Evolutionary conservation across 371 early-diverging fungal species (phyloP).

Genomic region (Mucor lusitanicus): DNA sequence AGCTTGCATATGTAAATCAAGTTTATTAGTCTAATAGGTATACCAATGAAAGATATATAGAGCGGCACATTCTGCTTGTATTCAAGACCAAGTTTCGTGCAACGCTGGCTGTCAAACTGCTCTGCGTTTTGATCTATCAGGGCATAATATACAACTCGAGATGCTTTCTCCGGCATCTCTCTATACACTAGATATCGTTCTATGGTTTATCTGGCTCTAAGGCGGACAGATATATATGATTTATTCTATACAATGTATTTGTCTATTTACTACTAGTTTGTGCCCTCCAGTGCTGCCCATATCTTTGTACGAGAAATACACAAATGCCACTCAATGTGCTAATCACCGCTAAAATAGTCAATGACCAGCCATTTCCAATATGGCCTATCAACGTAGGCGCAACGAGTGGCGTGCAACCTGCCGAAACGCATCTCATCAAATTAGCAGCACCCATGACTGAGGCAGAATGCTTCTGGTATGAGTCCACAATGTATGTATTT

Average conservation of each 20-base stretch:
- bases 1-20: too few species aligned
- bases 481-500: constrained; percentile 50
- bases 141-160: too few species aligned
- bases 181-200: too few species aligned
- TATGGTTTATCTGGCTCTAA: too few species aligned
- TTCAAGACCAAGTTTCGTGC: too few species aligned
- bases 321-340: constrained; percentile 35
- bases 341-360: constrained; percentile 37
- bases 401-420: constrained; percentile 42
- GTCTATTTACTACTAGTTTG: not conserved
- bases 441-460: constrained; percentile 48
- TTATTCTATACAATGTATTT: not conserved
- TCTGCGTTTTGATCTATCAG: too few species aligned
- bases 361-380: constrained; percentile 53
- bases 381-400: constrained; percentile 33
- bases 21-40: too few species aligned
- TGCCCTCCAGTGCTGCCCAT: constrained; percentile 22
- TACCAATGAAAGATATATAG: too few species aligned
- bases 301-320: constrained; percentile 28
- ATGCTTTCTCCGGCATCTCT: too few species aligned
- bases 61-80: too few species aligned
- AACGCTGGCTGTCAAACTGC: too few species aligned
- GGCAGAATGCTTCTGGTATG: constrained; percentile 43
- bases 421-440: constrained; percentile 42
- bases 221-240: too few species aligned